phyloP scores from a whole-genome alignment of 1,139 yeast species.

The Blastobotrys aristatus region DNA sequence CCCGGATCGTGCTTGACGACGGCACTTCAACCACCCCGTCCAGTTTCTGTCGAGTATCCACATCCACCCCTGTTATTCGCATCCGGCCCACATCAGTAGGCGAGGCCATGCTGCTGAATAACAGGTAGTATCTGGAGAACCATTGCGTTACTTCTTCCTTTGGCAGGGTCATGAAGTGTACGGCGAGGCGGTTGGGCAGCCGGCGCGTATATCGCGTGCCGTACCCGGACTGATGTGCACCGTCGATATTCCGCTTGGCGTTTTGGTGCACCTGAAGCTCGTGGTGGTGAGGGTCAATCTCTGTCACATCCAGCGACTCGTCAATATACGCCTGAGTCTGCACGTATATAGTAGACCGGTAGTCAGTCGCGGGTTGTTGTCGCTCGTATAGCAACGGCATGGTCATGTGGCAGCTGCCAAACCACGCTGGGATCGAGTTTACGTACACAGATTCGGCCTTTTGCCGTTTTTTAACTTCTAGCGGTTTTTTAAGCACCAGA shows the following conservation, averaged over 20 bases:
- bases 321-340: background rate
- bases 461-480: background rate
- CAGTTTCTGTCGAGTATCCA: background rate
- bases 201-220: constrained; percentile 2
- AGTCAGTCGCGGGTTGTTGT: background rate
- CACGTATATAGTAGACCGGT: background rate
- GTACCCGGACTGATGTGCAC: background rate
- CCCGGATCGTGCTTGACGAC: background rate
- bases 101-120: background rate
- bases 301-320: background rate
- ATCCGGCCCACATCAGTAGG: background rate
- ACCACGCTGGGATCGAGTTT: background rate
- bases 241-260: background rate
- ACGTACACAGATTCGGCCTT: background rate
- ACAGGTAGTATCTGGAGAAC: background rate
- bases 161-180: background rate
- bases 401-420: constrained; percentile 1
- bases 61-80: background rate
- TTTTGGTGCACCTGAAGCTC: background rate
- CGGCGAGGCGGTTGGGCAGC: background rate
- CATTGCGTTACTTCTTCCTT: background rate
- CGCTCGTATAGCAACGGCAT: background rate
- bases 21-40: background rate
- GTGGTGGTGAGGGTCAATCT: background rate
- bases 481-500: background rate